Conservation (phyloP, 495 filamentous ascomycete genomes). For the Podospora pseudopauciseta region DNA sequence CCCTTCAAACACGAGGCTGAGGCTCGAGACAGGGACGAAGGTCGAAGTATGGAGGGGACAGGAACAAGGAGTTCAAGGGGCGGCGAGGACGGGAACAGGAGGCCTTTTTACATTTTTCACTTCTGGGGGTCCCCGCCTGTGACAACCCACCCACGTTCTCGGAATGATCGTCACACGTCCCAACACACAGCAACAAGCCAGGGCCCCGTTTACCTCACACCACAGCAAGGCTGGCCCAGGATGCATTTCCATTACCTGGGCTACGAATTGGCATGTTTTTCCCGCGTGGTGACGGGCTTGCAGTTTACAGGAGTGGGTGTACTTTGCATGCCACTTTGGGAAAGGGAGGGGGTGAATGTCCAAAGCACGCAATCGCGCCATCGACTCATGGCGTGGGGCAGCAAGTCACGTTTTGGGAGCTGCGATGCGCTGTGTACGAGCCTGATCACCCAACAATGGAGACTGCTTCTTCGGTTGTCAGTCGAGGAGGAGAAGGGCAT, state of each 20-base stretch:
- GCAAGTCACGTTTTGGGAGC: background rate
- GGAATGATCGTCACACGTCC: conserved; percentile 9
- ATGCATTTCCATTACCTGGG: conserved; percentile 20
- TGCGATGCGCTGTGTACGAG: background rate
- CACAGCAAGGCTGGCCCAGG: conserved; percentile 3
- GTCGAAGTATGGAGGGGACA: background rate
- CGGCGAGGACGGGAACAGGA: background rate
- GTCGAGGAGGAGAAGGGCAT: background rate
- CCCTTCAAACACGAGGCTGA: background rate
- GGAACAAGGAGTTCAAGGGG: conserved; percentile 2
- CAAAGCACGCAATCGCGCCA: conserved; percentile 38
- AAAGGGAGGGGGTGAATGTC: conserved; percentile 28
- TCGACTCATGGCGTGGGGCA: conserved; percentile 32
- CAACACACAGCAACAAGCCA: background rate
- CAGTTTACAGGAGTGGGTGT: background rate
- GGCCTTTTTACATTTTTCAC: conserved; percentile 2
- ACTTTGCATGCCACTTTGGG: conserved; percentile 19
- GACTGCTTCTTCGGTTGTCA: background rate
- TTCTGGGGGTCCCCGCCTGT: background rate
- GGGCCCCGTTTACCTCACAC: conserved; percentile 1
- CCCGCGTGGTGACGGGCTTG: conserved; percentile 14
- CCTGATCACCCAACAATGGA: background rate
- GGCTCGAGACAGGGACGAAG: background rate
- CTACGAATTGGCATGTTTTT: conserved; percentile 2
- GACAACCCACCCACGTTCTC: conserved; percentile 2